Base-by-base conservation (phyloP, 75 land plant species). In the Cupressus sempervirens region DNA sequence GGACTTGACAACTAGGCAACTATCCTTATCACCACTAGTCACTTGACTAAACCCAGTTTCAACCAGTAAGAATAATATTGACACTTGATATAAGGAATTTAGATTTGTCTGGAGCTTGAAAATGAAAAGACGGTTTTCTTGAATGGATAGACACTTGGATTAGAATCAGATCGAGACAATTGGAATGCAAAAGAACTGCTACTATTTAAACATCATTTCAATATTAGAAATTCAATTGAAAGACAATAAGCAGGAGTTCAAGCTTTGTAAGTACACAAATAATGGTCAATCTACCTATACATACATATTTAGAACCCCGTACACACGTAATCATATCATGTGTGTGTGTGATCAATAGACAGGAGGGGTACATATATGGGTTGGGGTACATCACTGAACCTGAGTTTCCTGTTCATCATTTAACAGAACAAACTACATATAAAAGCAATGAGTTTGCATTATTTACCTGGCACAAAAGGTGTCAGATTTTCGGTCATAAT, bases 391-490 rank as follows among this genome's bases (percentile, higher is more conserved):
- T 26, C 26, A 6, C 29, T 1, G 67, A 23, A 62, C 67, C 23
- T 56, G 18, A 56, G 23, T 56, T 16, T 56, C 53, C 53, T 50
- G 53, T 50, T 50, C 15, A 50, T 50, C 32, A 34, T 13, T 14
- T 6, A 76, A 40, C 23, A 43, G n/a, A 43, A 6, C 23, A 41
- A 43, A 77, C 10, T 36, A 43, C 30, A 79, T 43, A 79, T 45
- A 10, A 26, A 14, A 10, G 32, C 12, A n/a, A 11, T 81, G 26
- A 45, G 46, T 10, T 45, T n/a, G 14, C 30, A 45, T 40, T 4
- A 7, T 52, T 45, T 45, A 79, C 90, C 90, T 89, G 72, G 90
- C 90, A 67, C 86, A 82, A 73, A 89, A 89, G 30, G 90, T 73
- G 68, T 89, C 90, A 41, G 81, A 56, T 5, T 23, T 48, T 13